Evolutionary conservation across 805 yeast genomes (phyloP).

Genomic region (Barnettozyma populi): DNA sequence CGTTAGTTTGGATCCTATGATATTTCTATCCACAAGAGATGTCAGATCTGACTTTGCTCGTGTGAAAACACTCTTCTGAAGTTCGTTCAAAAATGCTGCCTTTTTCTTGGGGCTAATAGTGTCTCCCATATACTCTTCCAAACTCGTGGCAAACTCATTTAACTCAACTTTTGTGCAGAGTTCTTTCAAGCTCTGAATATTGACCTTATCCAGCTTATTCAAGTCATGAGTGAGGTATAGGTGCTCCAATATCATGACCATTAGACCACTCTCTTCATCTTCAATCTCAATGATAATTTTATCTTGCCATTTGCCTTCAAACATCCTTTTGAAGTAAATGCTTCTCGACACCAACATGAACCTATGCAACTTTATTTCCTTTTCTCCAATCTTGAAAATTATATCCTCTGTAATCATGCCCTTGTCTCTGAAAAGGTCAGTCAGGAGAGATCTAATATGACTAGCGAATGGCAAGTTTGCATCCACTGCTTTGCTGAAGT

Average conservation of each 20-base stretch:
- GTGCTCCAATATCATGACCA: constrained; percentile 27
- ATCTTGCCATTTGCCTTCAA: constrained; percentile 23
- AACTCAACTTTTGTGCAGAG: constrained; percentile 33
- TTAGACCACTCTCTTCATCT: constrained; percentile 18
- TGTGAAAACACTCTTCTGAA: constrained; percentile 17
- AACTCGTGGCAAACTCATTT: constrained; percentile 32
- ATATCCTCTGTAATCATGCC: constrained; percentile 19
- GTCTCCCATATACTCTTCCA: constrained; percentile 25
- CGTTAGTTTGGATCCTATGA: constrained; percentile 16
- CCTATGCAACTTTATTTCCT: constrained; percentile 28
- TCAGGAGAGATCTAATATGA: constrained; percentile 48
- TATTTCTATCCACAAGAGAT: constrained; percentile 13
- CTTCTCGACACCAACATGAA: constrained; percentile 39
- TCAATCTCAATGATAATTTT: constrained; percentile 18
- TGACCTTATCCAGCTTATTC: constrained; percentile 29
- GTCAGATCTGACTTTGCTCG: constrained; percentile 19
- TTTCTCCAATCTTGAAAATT: constrained; percentile 18
- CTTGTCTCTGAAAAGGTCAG: constrained; percentile 7
- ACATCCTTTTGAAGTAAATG: constrained; percentile 24
- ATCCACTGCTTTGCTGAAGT: constrained; percentile 65
- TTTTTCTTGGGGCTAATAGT: constrained; percentile 27
- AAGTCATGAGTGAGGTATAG: constrained; percentile 36
- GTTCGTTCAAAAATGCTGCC: constrained; percentile 29
- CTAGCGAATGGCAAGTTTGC: constrained; percentile 66
- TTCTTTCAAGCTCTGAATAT: constrained; percentile 25